Evolutionary conservation across 768 basidiomycete species (phyloP), one percentile per base, ranked within the genome.

Genomic region (Suillus cothurnatus): DNA sequence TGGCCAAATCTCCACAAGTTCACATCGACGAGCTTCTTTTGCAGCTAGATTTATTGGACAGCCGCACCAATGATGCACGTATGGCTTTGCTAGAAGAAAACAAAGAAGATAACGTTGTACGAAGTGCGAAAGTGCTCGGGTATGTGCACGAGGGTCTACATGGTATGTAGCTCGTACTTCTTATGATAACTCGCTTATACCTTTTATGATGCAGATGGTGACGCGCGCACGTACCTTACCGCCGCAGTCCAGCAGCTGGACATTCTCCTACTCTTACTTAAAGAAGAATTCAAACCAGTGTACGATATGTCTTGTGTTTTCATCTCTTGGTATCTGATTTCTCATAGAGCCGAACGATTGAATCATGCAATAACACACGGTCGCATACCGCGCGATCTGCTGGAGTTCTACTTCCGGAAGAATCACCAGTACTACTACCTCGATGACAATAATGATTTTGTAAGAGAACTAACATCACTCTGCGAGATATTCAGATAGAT

Each of bases 221-320:
- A 39, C n/a, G 45, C 36, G 5, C 31, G 39, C 38, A 23, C 53
- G 5, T 65, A 41, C 38, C 32, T 71, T 19, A 43, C 26, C 6
- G 38, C 57, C 8, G 32, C 65, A 26, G 31, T 63, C n/a, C 61
- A 68, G 11, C 70, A 71, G 36, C 32, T 71, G 15, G 41, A 19
- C 23, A 50, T 66, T n/a, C 50, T 71, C 32, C 34, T 68, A 23
- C 50, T 21, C 6, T 66, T 50, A 32, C 34, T 71, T 11, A 61
- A 62, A 45, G 70, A 71, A 64, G 34, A 71, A 41, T 71, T 66
- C 52, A 50, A 65, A 31, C 64, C 67, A 21, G 53, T 60, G 70
- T 71, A 43, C 43, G 70, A 63, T 49, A 53, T 23, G 17, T 43
- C 3, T 19, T 55, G 9, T 5, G 17, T 56, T 38, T 21, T 2